Evolutionary conservation across 768 basidiomycete genomes (phyloP), one percentile per base, ranked within the genome.

Genomic region (Tylopilus rubrobrunneus): DNA sequence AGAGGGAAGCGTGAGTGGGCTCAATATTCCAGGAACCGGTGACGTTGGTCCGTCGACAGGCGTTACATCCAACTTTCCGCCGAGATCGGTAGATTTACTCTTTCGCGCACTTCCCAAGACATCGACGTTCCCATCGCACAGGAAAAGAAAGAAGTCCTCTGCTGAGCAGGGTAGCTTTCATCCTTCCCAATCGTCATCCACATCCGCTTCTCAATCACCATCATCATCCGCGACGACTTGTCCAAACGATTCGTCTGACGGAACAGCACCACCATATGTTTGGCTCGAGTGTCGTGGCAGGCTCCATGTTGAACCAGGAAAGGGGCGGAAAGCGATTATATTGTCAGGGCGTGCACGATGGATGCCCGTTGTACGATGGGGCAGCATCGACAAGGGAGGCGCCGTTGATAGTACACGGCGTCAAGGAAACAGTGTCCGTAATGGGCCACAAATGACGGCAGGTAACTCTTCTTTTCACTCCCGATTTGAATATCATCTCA

Each of bases 211-310:
- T 7, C 55, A 39, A 27, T 56, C 52, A 11, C 17, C 45, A 21
- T 10, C 45, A 1, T 43, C 45, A 1, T 43, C 53, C 10, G 52
- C 11, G 11, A 14, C 48, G 8, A 25, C 5, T 12, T 45, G 21
- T 29, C 51, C 49, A 27, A 42, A 34, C 17, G 42, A 49, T 46
- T 2, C 40, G 3, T 44, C 52, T 58, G 45, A 51, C 10, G 43
- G 37, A 19, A 40, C 51, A 31, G 0, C 42, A 40, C 75, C 76
- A 2, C 62, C 61, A 2, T 94, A 87, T 70, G 79, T 93, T 19
- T 99, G 96, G 96, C 76, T 98, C 15, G 92, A 97, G 67, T 87
- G 85, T 47, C 77, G 86, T n/a, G 96, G 96, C 1, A 77, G 91
- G 29, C 77, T 98, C 39, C 88, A 95, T 62, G 81, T 90, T 52